These are phyloP conservation scores for Pezicula carpinea DNA, from an alignment of 2,329 filamentous ascomycete species.

Conservation along the genomic window DNA sequence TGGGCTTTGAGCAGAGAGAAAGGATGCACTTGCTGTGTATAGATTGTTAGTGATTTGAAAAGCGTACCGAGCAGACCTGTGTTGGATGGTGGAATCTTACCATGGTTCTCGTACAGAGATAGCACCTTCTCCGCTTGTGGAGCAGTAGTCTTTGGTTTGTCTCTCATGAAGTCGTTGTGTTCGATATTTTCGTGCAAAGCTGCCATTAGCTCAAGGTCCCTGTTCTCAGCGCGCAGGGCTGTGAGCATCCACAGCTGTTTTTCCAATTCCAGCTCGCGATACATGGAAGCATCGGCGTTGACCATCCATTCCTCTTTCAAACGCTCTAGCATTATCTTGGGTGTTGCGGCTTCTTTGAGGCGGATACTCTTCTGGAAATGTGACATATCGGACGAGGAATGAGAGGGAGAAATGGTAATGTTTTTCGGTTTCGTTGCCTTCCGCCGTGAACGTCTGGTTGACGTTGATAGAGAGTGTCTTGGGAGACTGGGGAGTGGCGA, in stretches of 20 bases:
- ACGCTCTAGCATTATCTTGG: constrained; percentile 47
- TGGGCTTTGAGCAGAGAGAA: constrained; percentile 25
- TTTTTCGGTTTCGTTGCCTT: background rate
- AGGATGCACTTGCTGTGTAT: constrained; percentile 22
- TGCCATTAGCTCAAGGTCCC: background rate
- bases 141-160: constrained; percentile 1
- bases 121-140: constrained; percentile 16
- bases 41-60: background rate
- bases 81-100: constrained; percentile 11
- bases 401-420: background rate
- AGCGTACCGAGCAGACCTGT: background rate
- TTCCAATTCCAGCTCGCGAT: constrained; percentile 47
- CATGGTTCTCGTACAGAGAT: constrained; percentile 28
- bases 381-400: constrained; percentile 20
- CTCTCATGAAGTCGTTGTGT: no score
- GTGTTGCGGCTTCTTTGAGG: constrained; percentile 49
- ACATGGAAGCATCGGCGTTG: constrained; percentile 41
- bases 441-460: constrained; percentile 10
- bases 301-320: constrained; percentile 47
- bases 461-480: background rate
- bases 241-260: constrained; percentile 60
- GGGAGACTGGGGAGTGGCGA: background rate
- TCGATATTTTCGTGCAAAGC: no score
- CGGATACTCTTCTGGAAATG: constrained; percentile 49
- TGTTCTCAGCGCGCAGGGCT: constrained; percentile 42